These are phyloP conservation scores for Fusarium poae DNA, from an alignment of 2,329 filamentous ascomycete species.

Conservation along the genomic window DNA sequence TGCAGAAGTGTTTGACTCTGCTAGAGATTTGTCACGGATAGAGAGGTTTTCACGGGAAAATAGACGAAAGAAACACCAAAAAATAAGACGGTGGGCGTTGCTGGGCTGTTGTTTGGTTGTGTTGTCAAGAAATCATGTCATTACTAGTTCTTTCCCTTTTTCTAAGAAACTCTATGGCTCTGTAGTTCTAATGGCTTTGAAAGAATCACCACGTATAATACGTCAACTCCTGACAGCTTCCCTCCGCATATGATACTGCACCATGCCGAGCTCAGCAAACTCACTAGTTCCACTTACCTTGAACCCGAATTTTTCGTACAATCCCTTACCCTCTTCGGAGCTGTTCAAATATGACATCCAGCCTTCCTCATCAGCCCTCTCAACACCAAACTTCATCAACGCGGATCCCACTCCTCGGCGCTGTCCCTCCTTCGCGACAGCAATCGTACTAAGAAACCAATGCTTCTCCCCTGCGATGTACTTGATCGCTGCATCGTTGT, in stretches of 20 bases:
- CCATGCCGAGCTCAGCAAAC: conserved; percentile 40
- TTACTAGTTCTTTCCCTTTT: conserved; percentile 34
- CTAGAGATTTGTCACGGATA: conserved; percentile 3
- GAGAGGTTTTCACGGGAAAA: conserved; percentile 27
- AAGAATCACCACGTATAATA: background rate
- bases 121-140: conserved; percentile 32
- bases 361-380: conserved; percentile 49
- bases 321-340: conserved; percentile 41
- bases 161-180: conserved; percentile 35
- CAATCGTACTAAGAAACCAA: conserved; percentile 54
- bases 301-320: conserved; percentile 53
- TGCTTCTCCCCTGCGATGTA: conserved; percentile 46
- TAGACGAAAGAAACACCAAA: conserved; percentile 35
- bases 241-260: conserved; percentile 52
- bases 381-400: conserved; percentile 53
- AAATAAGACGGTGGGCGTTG: conserved; percentile 42
- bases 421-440: conserved; percentile 51
- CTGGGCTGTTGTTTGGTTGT: conserved; percentile 20
- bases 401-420: conserved; percentile 52
- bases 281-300: conserved; percentile 37
- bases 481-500: conserved; percentile 40
- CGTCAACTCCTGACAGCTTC: conserved; percentile 22
- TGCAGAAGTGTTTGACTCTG: conserved; percentile 6
- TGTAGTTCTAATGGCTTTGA: conserved; percentile 27
- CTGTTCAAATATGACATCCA: conserved; percentile 50